phyloP scores from a whole-genome alignment of 2,329 filamentous ascomycete genomes.

The Plectosphaerella cucumerina region DNA sequence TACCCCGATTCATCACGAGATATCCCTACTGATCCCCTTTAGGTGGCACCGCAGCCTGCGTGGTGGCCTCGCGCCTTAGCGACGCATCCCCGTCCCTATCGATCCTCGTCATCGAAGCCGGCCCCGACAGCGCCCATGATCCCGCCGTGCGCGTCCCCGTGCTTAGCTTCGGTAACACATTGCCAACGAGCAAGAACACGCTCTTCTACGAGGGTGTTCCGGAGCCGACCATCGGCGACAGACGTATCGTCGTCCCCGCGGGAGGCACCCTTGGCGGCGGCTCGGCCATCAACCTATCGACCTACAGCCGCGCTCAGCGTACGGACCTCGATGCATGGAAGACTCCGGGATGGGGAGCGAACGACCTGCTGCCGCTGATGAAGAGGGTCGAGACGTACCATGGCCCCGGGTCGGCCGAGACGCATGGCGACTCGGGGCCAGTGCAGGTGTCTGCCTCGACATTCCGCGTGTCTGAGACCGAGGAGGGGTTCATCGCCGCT shows the following conservation, averaged over 20 bases:
- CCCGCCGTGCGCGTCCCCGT: slow-evolving; percentile 44
- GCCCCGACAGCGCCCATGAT: slow-evolving; percentile 45
- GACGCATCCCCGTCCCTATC: slow-evolving; percentile 42
- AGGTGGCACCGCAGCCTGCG: slow-evolving; percentile 43
- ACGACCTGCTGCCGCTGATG: slow-evolving; percentile 25
- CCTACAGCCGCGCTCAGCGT: slow-evolving; percentile 23
- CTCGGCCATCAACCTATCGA: slow-evolving; percentile 25
- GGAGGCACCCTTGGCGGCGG: slow-evolving; percentile 23
- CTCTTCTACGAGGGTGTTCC: slow-evolving; percentile 16
- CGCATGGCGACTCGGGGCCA: slow-evolving; percentile 52
- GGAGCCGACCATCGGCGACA: slow-evolving; percentile 13
- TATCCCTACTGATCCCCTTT: not conserved
- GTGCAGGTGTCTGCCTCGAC: slow-evolving; percentile 43
- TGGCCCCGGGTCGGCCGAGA: slow-evolving; percentile 33
- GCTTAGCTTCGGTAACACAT: slow-evolving; percentile 17
- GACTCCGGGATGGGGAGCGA: slow-evolving; percentile 23
- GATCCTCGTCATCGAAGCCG: slow-evolving; percentile 49
- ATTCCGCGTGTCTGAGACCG: slow-evolving; percentile 14
- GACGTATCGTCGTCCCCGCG: slow-evolving; percentile 14
- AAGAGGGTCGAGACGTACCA: slow-evolving; percentile 52
- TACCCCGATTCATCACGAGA: not conserved
- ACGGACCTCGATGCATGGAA: slow-evolving; percentile 28
- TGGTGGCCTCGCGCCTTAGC: slow-evolving; percentile 44
- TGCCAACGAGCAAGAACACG: slow-evolving; percentile 6
- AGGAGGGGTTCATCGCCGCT: slow-evolving; percentile 46